Base-by-base conservation (phyloP, 129 eudicot species). In the Flaveria robusta region DNA sequence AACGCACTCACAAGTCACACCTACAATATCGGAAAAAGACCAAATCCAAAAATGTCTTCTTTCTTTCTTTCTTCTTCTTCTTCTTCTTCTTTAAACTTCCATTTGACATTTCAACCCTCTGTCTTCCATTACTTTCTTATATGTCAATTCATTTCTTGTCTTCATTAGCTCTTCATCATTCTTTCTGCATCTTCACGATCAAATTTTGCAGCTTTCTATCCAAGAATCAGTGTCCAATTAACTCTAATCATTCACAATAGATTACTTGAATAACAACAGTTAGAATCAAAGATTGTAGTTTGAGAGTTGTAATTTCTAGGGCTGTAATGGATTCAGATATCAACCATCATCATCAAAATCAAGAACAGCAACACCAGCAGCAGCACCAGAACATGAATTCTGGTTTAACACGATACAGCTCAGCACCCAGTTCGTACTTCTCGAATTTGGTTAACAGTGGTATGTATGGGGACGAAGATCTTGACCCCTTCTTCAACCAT, bases 361-460 rank as follows among this genome's bases (percentile, higher is more conserved):
- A 34, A 6, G 70, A 34, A 13, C 74, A 42, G 7, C 66, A 50
- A 3, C n/a, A n/a, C n/a, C 81, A 74, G 42, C 84, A 81, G 1
- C 78, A 66, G 75, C 81, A 82, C 27, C 88, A 83, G 24, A 85
- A 74, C 71, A 79, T 81, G 81, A 84, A 71, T 63, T 77, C 90
- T 2, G 96, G 96, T 15, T 84, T 91, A 74, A 82, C 88, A 23
- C 81, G 97, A 71, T 88, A 87, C 76, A 76, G 88, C 68, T 91
- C 97, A 20, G 96, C 97, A 9, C 97, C 97, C 27, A 91, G 92
- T 76, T 88, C 97, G 0, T 88, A 85, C 63, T 91, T 91, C 41
- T 60, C 88, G 9, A 81, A 68, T 81, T 26, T 88, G 46, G 64
- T 85, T 1, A 80, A 68, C 78, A 79, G 71, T 65, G 79, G 72